A percentile compares a stretch with the other conserved stretches of the same genome.
These are phyloP conservation scores for Salix viminalis DNA, from an alignment of 345 rosid genomes.

Conservation along the genomic window DNA sequence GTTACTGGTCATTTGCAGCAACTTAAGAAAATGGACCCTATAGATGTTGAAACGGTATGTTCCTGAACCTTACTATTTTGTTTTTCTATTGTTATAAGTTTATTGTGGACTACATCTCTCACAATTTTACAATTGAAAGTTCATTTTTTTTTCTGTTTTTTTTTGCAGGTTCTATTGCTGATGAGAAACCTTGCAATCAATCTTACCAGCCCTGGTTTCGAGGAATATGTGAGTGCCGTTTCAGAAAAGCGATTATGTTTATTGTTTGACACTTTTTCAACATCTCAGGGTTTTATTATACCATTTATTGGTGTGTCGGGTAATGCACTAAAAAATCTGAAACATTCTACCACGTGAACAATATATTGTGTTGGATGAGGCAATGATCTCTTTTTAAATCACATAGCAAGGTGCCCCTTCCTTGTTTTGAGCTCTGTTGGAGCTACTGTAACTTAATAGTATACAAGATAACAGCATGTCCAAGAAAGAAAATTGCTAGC, in stretches of 20 bases:
- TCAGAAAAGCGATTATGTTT: constrained; percentile 6
- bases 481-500: background rate
- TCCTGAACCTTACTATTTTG: background rate
- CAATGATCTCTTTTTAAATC: background rate
- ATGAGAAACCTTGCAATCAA: constrained; percentile 95
- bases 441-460: background rate
- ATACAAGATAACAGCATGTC: background rate
- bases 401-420: background rate
- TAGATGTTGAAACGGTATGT: constrained; percentile 72
- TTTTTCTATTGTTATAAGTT: background rate
- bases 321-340: background rate
- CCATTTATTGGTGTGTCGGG: background rate
- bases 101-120: background rate
- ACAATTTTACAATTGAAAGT: background rate
- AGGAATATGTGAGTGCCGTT: constrained; percentile 73
- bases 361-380: background rate
- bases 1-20: constrained; percentile 59
- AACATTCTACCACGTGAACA: background rate
- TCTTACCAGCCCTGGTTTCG: constrained; percentile 78
- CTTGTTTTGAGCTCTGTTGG: background rate
- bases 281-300: background rate
- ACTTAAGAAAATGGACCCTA: constrained; percentile 84
- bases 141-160: constrained; percentile 15
- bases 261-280: background rate
- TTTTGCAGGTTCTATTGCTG: constrained; percentile 64